Base-by-base conservation (phyloP, 805 yeast species). In the Wickerhamomyces chaumierensis region DNA sequence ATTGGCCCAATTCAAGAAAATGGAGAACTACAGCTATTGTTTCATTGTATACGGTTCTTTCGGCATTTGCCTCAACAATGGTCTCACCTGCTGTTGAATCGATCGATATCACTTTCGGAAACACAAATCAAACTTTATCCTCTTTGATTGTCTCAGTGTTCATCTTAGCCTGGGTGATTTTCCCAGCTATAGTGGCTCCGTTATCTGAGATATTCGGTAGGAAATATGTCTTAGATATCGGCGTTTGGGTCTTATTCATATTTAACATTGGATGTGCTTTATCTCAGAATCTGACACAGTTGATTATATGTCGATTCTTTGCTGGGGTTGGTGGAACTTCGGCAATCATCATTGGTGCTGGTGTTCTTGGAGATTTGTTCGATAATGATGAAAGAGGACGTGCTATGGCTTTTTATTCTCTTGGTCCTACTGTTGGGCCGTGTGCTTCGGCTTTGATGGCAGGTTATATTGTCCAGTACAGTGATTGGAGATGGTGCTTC, bases 301-400 rank as follows among this genome's bases (percentile, higher is more conserved):
- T 80, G 62, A 61, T 75, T 47, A 67, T 76, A 13, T 73, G 70
- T 42, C 62, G 87, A 35, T 71, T 78, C 37, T 51, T 79, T 2
- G 80, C 81, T 2, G 87, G 87, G 3, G 54, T 71, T n/a, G 74
- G 77, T 37, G 83, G 81, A 5, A 70, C 79, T 38, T 78, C 82
- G 0, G 80, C 86, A 2, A 58, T 79, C 31, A 74, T 78, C 35
- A 78, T 78, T 8, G 84, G 83, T 18, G 82, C 83, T 1, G 86
- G 85, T 17, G 70, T 75, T 7, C 57, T 80, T 33, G 75, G 81
- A 16, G 87, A 80, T 49, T 49, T 79, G 43, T 79, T 66, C 50
- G 62, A 62, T 37, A 72, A 69, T 42, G 52, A 61, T 35, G 64
- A 69, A 27, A 64, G 85, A 37, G 73, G 71, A 37, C 52, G 61